phyloP scores from a whole-genome alignment of 805 yeast species.

The Zygoascus biomembranicola region DNA sequence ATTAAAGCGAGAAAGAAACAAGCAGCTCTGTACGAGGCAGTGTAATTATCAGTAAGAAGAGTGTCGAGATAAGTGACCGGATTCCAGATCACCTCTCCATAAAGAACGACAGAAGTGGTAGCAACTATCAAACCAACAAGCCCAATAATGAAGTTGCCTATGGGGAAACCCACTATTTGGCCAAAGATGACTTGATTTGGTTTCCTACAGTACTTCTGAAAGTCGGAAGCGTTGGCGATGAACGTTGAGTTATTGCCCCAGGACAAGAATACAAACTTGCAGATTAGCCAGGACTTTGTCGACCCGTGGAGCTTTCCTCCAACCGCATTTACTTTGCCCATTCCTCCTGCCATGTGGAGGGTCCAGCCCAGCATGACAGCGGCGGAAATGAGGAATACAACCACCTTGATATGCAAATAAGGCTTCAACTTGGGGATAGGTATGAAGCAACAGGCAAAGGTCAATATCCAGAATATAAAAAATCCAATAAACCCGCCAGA shows the following conservation, averaged over 20 bases:
- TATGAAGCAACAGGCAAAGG: conserved; percentile 5
- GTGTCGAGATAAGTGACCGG: conserved; percentile 28
- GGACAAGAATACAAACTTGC: conserved; percentile 5
- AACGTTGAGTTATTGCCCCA: conserved; percentile 14
- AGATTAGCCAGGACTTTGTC: conserved; percentile 8
- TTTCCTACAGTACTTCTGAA: conserved; percentile 9
- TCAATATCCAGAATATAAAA: conserved; percentile 6
- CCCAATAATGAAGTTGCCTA: conserved; percentile 10
- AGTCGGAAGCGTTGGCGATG: conserved; percentile 12
- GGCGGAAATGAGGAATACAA: conserved; percentile 7
- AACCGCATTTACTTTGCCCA: background rate
- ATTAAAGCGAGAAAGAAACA: conserved; percentile 7
- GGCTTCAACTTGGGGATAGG: conserved; percentile 7
- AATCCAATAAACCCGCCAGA: conserved; percentile 12
- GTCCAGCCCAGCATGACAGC: conserved; percentile 12
- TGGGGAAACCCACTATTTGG: conserved; percentile 10
- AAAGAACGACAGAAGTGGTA: conserved; percentile 33
- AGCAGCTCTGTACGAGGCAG: conserved; percentile 10
- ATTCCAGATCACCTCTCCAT: conserved; percentile 39
- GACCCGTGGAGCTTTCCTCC: background rate
- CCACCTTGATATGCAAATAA: conserved; percentile 7
- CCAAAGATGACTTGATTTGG: conserved; percentile 8
- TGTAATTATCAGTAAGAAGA: conserved; percentile 3
- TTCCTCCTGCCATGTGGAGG: conserved; percentile 2
- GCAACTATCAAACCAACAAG: conserved; percentile 39